Percentiles rank a stretch among this genome's conserved stretches.
phyloP scores from a whole-genome alignment of 768 basidiomycete genomes.

The Termitomyces sp. region DNA sequence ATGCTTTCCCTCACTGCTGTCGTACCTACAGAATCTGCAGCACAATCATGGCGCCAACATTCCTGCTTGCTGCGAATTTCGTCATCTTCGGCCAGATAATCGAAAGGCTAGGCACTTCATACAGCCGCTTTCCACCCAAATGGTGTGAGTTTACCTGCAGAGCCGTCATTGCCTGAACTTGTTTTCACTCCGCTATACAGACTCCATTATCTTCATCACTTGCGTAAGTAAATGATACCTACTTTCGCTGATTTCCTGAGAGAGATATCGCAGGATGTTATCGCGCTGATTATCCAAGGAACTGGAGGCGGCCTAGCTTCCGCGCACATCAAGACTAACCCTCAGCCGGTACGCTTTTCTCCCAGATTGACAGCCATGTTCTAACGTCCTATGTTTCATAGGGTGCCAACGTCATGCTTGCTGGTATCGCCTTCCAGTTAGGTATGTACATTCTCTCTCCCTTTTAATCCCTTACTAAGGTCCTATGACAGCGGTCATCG shows the following conservation, averaged over 20 bases:
- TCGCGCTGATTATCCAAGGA: conserved; percentile 60
- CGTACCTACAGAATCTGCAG: conserved; percentile 26
- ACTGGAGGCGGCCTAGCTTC: conserved; percentile 49
- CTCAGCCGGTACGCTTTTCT: conserved; percentile 11
- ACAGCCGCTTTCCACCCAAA: conserved; percentile 42
- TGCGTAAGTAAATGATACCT: conserved; percentile 20
- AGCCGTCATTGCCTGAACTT: neutral
- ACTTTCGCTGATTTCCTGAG: neutral
- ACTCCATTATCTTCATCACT: conserved; percentile 32
- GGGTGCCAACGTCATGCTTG: conserved; percentile 43
- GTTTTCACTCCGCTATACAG: conserved; percentile 15
- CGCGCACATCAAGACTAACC: conserved; percentile 16
- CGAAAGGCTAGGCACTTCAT: conserved; percentile 33
- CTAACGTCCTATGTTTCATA: neutral
- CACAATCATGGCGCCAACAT: conserved; percentile 51
- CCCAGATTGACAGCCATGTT: too few relatives aligned
- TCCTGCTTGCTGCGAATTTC: conserved; percentile 52
- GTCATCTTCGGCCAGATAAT: conserved; percentile 47
- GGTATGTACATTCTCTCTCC: conserved; percentile 18
- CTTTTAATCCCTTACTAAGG: neutral
- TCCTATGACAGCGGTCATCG: conserved; percentile 30
- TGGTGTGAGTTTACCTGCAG: conserved; percentile 24
- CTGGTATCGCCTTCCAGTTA: conserved; percentile 58
- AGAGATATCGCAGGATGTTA: conserved; percentile 33
- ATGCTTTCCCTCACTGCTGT: neutral